Base-by-base conservation (phyloP, 495 filamentous ascomycete genomes). In the Chlorociboria aeruginascens region DNA sequence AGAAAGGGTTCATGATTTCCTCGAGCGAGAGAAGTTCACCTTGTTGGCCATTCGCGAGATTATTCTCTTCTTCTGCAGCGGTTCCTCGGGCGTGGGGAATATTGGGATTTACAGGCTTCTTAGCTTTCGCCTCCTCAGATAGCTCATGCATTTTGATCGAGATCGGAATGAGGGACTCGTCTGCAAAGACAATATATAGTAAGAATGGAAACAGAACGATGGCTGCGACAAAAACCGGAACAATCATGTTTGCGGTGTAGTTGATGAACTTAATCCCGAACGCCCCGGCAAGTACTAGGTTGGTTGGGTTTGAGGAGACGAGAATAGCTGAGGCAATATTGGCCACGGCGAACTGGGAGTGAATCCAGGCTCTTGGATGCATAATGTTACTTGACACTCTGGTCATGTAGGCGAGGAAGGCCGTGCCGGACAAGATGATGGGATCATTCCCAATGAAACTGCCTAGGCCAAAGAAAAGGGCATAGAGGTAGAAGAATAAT, bases 401-500 rank as follows among this genome's bases (percentile, higher is more conserved):
- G 10, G 78, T 83, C 79, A 84, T 83, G 54, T 84, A 84, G 3
- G 80, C 77, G 3, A 84, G 69, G 48, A 84, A 84, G 7, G 80
- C 70, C 8, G 80, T 84, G 8, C 80, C 80, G 3, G 78, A 81
- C 12, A 84, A 53, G 40, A 84, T 82, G 53, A 84, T 76, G 8
- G 80, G 80, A 48, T 84, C 80, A 51, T 84, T 84, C 14, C 80
- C 80, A 37, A 83, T 79, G 59, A 77, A 80, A 49, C 61, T 76
- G 31, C 76, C 74, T n/a, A 84, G 54, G n/a, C 46, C 61, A 46
- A 82, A 81, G 63, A 82, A 84, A 65, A 84, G 82, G 45, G 66
- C 63, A 46, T 81, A 84, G 13, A 84, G 71, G 58, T 80, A 84
- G 60, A 84, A 76, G 59, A 76, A 84, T 1, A 84, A 63, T 37